Percentiles rank a stretch among this genome's conserved stretches.
Conservation (phyloP, 2,329 filamentous ascomycete genomes). For the Ceratocystis cubensis region DNA sequence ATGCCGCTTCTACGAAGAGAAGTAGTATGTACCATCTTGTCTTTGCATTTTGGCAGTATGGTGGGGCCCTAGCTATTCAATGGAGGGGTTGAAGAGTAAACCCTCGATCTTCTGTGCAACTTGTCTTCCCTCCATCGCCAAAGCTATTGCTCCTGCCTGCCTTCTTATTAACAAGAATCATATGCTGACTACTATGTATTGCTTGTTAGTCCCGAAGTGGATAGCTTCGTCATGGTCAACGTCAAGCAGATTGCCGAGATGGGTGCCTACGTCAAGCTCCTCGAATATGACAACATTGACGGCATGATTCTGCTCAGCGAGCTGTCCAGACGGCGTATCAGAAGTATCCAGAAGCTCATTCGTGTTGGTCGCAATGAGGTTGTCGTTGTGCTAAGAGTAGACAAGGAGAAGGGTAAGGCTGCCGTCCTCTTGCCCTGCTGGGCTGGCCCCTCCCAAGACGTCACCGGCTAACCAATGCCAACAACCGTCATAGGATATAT, state of each 20-base stretch:
- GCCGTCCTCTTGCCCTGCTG: not conserved
- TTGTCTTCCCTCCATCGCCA: not conserved
- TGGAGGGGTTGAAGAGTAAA: not conserved
- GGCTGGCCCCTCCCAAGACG: not conserved
- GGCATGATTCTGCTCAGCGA: slow-evolving; percentile 99
- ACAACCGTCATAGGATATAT: slow-evolving; percentile 54
- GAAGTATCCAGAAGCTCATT: slow-evolving; percentile 98
- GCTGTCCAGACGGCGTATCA: slow-evolving; percentile 92
- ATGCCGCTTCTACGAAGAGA: slow-evolving; percentile 95
- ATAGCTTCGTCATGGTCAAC: slow-evolving; percentile 99
- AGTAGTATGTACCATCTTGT: slow-evolving; percentile 40
- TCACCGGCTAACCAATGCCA: not conserved
- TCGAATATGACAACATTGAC: slow-evolving; percentile 99
- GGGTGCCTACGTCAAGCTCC: slow-evolving; percentile 98
- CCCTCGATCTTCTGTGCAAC: too few relatives aligned
- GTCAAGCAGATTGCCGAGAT: slow-evolving; percentile 99
- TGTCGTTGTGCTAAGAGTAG: slow-evolving; percentile 93
- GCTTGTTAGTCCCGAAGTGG: slow-evolving; percentile 59
- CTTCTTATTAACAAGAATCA: not conserved
- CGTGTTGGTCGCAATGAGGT: slow-evolving; percentile 96
- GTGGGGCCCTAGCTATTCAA: slow-evolving; percentile 26
- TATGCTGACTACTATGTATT: slow-evolving; percentile 19
- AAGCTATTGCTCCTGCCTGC: not conserved
- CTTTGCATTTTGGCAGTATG: not conserved
- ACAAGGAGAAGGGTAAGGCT: slow-evolving; percentile 82